Conservation (phyloP, 805 yeast genomes). For the Candida sonorensis region DNA sequence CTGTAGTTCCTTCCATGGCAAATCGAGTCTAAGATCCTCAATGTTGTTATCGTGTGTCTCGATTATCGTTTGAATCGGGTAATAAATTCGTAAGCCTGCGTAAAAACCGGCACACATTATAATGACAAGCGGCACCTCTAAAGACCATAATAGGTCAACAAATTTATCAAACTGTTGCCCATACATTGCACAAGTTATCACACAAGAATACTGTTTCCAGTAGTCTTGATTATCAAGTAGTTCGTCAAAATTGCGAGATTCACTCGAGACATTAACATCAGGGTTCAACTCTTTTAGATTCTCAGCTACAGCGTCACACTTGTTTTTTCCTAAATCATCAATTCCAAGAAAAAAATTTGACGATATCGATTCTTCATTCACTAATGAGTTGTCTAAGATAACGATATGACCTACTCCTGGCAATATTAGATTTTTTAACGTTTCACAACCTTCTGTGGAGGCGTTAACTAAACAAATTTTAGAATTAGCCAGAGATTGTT, state of each 20-base stretch:
- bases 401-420: slow-evolving; percentile 63
- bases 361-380: slow-evolving; percentile 37
- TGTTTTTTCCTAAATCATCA: slow-evolving; percentile 34
- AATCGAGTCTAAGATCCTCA: slow-evolving; percentile 59
- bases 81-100: slow-evolving; percentile 47
- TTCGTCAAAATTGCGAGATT: slow-evolving; percentile 4
- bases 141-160: slow-evolving; percentile 33
- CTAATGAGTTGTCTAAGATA: slow-evolving; percentile 42
- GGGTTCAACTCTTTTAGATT: slow-evolving; percentile 53
- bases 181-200: slow-evolving; percentile 31
- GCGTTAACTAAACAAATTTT: slow-evolving; percentile 58
- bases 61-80: slow-evolving; percentile 56
- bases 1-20: slow-evolving; percentile 66
- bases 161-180: slow-evolving; percentile 12
- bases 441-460: slow-evolving; percentile 55
- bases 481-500: slow-evolving; percentile 46
- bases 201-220: slow-evolving; percentile 46
- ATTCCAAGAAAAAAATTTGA: slow-evolving; percentile 56
- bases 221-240: slow-evolving; percentile 10
- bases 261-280: slow-evolving; percentile 40
- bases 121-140: slow-evolving; percentile 47
- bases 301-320: slow-evolving; percentile 33
- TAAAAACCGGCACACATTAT: slow-evolving; percentile 56
- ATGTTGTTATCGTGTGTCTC: slow-evolving; percentile 63
- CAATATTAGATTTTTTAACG: slow-evolving; percentile 68